Conservation (phyloP, 2,329 filamentous ascomycete species). For the Hypoxylon sp. region DNA sequence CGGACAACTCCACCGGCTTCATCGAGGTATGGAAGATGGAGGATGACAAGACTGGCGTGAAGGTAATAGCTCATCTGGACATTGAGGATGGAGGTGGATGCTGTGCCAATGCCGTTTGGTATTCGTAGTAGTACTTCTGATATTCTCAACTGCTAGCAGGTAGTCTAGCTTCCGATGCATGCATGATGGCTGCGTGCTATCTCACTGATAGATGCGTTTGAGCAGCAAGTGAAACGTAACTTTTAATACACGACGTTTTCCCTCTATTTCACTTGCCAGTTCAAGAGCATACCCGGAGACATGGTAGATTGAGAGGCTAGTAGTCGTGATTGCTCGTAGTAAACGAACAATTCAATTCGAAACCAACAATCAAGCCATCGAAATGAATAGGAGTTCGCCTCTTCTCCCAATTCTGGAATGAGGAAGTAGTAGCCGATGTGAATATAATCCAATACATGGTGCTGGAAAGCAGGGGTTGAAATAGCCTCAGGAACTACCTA, state of each 20-base stretch:
- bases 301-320: background rate
- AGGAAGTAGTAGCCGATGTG: too few species aligned
- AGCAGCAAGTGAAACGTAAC: background rate
- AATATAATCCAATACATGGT: too few species aligned
- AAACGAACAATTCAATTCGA: background rate
- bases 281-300: background rate
- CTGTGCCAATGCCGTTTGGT: conserved; percentile 50
- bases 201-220: background rate
- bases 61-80: conserved; percentile 44
- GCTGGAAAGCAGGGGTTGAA: too few species aligned
- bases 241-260: background rate
- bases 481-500: too few species aligned
- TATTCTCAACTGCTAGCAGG: background rate
- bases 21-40: conserved; percentile 54
- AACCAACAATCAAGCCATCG: background rate
- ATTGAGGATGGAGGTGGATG: conserved; percentile 46
- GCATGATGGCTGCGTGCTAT: background rate
- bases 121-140: conserved; percentile 7
- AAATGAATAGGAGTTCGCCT: background rate
- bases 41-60: conserved; percentile 19
- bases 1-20: conserved; percentile 54
- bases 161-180: background rate
- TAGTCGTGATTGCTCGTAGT: background rate
- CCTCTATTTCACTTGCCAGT: background rate
- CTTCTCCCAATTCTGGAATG: too few species aligned